A percentile compares a stretch with the other conserved stretches of the same genome.
These are phyloP conservation scores for Platismatia glauca DNA, from an alignment of 495 filamentous ascomycete genomes.

Conservation along the genomic window DNA sequence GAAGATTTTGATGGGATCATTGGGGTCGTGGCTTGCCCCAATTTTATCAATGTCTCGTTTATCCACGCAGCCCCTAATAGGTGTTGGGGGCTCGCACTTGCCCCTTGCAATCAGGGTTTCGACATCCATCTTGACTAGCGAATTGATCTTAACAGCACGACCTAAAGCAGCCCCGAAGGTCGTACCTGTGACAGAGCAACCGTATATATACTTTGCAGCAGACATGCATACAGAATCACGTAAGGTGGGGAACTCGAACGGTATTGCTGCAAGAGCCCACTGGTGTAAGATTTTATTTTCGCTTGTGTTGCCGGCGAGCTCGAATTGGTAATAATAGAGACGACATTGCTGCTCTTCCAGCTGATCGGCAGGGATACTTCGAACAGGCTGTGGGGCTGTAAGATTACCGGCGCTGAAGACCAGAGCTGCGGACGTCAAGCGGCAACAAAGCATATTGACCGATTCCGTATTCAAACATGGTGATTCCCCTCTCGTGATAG, in stretches of 20 bases:
- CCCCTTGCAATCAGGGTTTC: conserved; percentile 39
- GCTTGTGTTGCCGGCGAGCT: conserved; percentile 22
- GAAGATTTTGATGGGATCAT: conserved; percentile 52
- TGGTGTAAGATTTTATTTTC: conserved; percentile 41
- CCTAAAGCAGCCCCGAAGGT: conserved; percentile 45
- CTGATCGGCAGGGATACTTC: conserved; percentile 27
- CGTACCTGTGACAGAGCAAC: conserved; percentile 46
- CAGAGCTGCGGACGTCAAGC: conserved; percentile 50
- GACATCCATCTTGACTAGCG: no score
- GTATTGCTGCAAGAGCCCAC: conserved; percentile 51
- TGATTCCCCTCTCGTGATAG: conserved; percentile 7
- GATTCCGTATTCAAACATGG: conserved; percentile 1
- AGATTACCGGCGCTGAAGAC: conserved; percentile 52
- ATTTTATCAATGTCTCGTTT: conserved; percentile 39
- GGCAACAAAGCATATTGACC: conserved; percentile 53
- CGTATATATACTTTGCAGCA: conserved; percentile 50
- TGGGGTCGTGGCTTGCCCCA: conserved; percentile 29
- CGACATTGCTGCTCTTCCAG: conserved; percentile 53
- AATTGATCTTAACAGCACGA: conserved; percentile 47
- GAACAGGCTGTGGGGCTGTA: conserved; percentile 31
- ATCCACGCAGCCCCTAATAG: conserved; percentile 49
- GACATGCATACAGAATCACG: conserved; percentile 47
- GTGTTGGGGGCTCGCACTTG: conserved; percentile 31
- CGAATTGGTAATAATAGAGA: conserved; percentile 57
- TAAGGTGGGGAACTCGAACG: conserved; percentile 55